phyloP scores from a whole-genome alignment of 1,284 basidiomycete genomes.

The Trichosporon sp. region DNA sequence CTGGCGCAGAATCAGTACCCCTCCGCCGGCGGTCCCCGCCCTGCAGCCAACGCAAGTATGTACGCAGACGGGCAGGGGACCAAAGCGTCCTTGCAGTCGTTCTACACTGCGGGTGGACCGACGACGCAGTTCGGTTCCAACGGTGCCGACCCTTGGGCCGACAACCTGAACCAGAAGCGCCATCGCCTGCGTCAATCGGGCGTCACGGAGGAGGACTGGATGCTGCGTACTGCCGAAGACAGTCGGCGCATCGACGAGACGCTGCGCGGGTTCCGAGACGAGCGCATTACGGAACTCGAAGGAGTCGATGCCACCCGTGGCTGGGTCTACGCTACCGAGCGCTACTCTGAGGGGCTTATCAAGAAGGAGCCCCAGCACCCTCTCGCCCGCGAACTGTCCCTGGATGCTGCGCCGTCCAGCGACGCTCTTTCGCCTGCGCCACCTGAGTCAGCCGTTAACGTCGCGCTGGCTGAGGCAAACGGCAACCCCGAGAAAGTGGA shows the following conservation, averaged over 20 bases:
- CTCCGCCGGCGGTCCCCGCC: constrained; percentile 31
- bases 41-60: constrained; percentile 19
- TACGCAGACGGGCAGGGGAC: constrained; percentile 48
- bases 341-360: constrained; percentile 14
- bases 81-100: constrained; percentile 33
- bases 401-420: constrained; percentile 9
- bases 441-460: constrained; percentile 9
- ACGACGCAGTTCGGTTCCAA: constrained; percentile 79
- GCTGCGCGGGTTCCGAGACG: constrained; percentile 60
- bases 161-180: constrained; percentile 64
- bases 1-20: constrained; percentile 30
- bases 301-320: constrained; percentile 30
- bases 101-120: constrained; percentile 77
- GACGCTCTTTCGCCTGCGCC: constrained; percentile 20
- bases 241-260: constrained; percentile 61
- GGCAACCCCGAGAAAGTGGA: constrained; percentile 1
- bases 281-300: constrained; percentile 55
- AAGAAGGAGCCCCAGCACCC: constrained; percentile 11
- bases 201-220: constrained; percentile 82
- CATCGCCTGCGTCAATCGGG: constrained; percentile 56
- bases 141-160: constrained; percentile 77
- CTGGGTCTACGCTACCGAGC: constrained; percentile 36
- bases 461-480: constrained; percentile 11
- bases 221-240: constrained; percentile 67
- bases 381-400: constrained; percentile 19